These are phyloP conservation scores for Myxozyma melibiosi DNA, from an alignment of 805 yeast species.

Conservation along the genomic window DNA sequence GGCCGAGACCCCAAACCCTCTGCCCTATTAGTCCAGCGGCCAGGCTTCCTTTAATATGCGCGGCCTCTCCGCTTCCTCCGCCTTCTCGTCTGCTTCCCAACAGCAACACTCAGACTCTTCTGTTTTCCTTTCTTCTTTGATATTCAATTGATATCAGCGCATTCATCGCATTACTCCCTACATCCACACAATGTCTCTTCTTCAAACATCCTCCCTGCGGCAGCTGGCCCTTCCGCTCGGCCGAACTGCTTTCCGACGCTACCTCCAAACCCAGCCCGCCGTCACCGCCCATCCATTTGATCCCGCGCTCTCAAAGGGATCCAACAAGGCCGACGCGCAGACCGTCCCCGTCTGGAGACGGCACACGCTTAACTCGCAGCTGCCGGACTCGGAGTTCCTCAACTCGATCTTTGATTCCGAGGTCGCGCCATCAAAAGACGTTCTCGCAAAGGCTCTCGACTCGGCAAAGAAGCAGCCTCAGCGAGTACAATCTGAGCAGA, in stretches of 20 bases:
- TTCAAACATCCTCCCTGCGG: background rate
- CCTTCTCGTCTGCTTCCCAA: background rate
- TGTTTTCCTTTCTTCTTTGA: background rate
- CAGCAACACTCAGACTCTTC: background rate
- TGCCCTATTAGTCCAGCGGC: background rate
- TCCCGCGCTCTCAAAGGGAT: slow-evolving; percentile 14
- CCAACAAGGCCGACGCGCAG: background rate
- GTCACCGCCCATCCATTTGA: slow-evolving; percentile 4
- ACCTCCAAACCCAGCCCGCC: slow-evolving; percentile 15
- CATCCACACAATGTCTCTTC: slow-evolving; percentile 3
- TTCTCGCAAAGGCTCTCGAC: slow-evolving; percentile 21
- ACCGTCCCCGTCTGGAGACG: slow-evolving; percentile 24
- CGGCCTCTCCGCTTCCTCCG: slow-evolving; percentile 6
- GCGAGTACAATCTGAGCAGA: background rate
- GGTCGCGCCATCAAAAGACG: slow-evolving; percentile 30
- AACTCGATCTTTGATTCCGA: slow-evolving; percentile 29
- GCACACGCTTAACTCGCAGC: slow-evolving; percentile 17
- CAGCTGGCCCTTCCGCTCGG: slow-evolving; percentile 14
- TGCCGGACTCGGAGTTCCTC: slow-evolving; percentile 27
- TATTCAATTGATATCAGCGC: background rate
- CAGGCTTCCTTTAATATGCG: slow-evolving; percentile 6
- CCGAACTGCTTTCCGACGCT: slow-evolving; percentile 13
- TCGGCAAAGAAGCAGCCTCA: slow-evolving; percentile 17
- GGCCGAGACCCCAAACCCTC: background rate
- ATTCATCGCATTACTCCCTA: background rate